Percentiles rank a stretch among this genome's conserved stretches.
These are phyloP conservation scores for Grosmannia serpens DNA, from an alignment of 2,329 filamentous ascomycete genomes.

Conservation along the genomic window DNA sequence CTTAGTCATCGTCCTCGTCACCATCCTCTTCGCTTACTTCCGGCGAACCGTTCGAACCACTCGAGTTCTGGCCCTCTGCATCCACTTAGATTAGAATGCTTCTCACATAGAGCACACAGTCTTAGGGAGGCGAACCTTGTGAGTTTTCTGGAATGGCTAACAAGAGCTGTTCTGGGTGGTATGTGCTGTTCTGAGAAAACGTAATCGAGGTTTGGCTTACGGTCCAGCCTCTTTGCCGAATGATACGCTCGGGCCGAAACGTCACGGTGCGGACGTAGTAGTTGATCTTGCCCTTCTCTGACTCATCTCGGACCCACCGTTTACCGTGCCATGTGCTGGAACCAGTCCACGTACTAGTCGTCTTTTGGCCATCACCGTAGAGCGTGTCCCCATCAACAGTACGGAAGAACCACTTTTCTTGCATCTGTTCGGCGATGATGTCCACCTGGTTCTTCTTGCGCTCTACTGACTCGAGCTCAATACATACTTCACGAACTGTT, in stretches of 20 bases:
- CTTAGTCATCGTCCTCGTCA: not conserved
- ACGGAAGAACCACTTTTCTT: slow-evolving; percentile 23
- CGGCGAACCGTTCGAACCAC: not conserved
- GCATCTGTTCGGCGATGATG: slow-evolving; percentile 26
- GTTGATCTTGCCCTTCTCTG: slow-evolving; percentile 23
- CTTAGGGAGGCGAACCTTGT: not conserved
- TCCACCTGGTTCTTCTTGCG: slow-evolving; percentile 33
- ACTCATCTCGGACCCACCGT: slow-evolving; percentile 32
- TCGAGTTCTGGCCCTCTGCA: too few species aligned
- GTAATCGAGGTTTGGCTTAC: not conserved
- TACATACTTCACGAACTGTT: slow-evolving; percentile 25
- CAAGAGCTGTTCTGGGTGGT: not conserved
- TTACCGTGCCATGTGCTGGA: slow-evolving; percentile 26
- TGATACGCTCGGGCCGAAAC: slow-evolving; percentile 17
- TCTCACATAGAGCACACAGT: too few species aligned
- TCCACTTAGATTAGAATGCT: too few species aligned
- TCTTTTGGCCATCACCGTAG: slow-evolving; percentile 18
- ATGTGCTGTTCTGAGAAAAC: not conserved
- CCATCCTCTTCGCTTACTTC: not conserved
- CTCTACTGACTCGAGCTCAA: slow-evolving; percentile 36
- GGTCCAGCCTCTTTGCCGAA: slow-evolving; percentile 9
- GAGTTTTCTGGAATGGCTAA: not conserved
- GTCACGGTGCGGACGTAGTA: slow-evolving; percentile 31
- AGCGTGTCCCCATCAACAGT: slow-evolving; percentile 20
- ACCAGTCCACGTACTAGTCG: slow-evolving; percentile 30